Conservation (phyloP, 1,284 basidiomycete genomes). For the Heimioporus retisporus region DNA sequence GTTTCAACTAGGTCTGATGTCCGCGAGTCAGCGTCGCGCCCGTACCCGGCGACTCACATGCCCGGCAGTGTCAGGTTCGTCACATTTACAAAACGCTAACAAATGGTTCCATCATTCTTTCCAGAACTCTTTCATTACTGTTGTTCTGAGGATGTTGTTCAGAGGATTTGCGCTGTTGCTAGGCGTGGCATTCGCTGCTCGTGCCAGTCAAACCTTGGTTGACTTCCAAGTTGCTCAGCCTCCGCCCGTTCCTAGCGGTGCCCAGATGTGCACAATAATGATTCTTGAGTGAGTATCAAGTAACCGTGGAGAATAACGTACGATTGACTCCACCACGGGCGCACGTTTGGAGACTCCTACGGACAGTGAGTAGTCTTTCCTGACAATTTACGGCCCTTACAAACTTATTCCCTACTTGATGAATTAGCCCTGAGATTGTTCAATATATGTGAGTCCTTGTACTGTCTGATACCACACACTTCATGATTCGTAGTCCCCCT, state of each 20-base stretch:
- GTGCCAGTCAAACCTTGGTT: slow-evolving; percentile 57
- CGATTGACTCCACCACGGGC: slow-evolving; percentile 48
- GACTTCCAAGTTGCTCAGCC: slow-evolving; percentile 82
- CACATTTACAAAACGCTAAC: too few relatives aligned
- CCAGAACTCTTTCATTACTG: background rate
- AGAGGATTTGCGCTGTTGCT: slow-evolving; percentile 25
- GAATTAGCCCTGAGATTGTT: slow-evolving; percentile 69
- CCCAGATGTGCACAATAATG: slow-evolving; percentile 70
- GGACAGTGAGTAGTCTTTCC: slow-evolving; percentile 58
- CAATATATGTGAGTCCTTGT: slow-evolving; percentile 62
- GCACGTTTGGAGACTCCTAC: slow-evolving; percentile 78
- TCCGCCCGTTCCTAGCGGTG: slow-evolving; percentile 66
- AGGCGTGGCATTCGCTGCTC: slow-evolving; percentile 11
- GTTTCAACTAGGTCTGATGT: too few relatives aligned
- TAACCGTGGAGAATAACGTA: background rate
- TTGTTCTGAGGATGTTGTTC: slow-evolving; percentile 21
- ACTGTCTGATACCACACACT: slow-evolving; percentile 4
- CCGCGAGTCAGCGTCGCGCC: too few relatives aligned
- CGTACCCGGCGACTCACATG: too few relatives aligned
- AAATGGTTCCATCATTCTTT: slow-evolving; percentile 14
- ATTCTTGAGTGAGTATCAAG: slow-evolving; percentile 66
- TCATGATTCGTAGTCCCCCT: slow-evolving; percentile 62
- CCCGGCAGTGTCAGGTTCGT: too few relatives aligned
- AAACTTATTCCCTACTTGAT: slow-evolving; percentile 8
- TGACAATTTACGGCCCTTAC: background rate